A percentile compares a stretch with the other conserved stretches of the same genome.
Evolutionary conservation across 495 filamentous ascomycete species (phyloP).

Genomic region (Penicillium alfredii): DNA sequence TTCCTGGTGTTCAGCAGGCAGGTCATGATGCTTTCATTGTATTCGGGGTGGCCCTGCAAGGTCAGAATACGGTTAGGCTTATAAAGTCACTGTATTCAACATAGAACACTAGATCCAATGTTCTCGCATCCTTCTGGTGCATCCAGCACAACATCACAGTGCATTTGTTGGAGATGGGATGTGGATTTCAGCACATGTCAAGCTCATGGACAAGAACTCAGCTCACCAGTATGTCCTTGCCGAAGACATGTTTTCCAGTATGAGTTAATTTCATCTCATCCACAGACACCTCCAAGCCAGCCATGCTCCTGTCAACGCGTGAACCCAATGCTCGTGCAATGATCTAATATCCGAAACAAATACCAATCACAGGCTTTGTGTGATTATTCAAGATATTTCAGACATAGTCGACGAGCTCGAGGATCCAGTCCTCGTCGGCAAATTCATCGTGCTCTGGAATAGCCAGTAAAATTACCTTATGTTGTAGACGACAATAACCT

Average conservation of each 20-base stretch:
- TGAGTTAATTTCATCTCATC: constrained; percentile 57
- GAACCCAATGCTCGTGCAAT: constrained; percentile 68
- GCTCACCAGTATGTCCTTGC: constrained; percentile 56
- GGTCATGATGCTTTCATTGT: constrained; percentile 62
- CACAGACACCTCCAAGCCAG: constrained; percentile 76
- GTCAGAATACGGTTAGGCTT: constrained; percentile 54
- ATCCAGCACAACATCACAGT: constrained; percentile 66
- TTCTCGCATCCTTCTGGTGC: constrained; percentile 56
- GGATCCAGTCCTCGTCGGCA: constrained; percentile 66
- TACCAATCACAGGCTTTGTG: constrained; percentile 64
- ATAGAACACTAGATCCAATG: constrained; percentile 58
- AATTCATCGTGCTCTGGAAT: constrained; percentile 48
- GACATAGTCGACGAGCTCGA: constrained; percentile 59
- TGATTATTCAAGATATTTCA: constrained; percentile 44
- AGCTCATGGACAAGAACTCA: background rate
- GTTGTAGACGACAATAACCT: constrained; percentile 7
- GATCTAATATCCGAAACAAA: constrained; percentile 93
- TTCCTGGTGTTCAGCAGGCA: constrained; percentile 59
- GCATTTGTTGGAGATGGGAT: constrained; percentile 79
- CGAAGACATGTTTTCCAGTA: constrained; percentile 64
- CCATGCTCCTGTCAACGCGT: constrained; percentile 53
- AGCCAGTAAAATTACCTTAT: background rate
- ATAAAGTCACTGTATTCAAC: constrained; percentile 72
- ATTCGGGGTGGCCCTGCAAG: constrained; percentile 89
- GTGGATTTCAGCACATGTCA: background rate